Base-by-base conservation (phyloP, 352 stramenopile genomes). In the Globisporangium nunn region DNA sequence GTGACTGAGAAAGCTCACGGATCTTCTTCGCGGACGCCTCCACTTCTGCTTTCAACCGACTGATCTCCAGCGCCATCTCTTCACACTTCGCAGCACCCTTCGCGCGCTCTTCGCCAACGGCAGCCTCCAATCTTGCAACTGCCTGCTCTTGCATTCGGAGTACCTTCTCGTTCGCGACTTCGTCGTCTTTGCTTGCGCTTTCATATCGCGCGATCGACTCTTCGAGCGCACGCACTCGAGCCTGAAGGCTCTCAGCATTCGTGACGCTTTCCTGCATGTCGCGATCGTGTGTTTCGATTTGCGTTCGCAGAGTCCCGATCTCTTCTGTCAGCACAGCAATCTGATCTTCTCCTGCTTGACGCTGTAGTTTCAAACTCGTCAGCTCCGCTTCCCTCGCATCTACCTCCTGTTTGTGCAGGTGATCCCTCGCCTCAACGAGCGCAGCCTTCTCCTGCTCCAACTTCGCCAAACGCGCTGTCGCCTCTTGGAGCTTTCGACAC, bases 301-400 rank as follows among this genome's bases (percentile, higher is more conserved):
- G 58, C 17, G 37, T 46, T 49, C 73, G 64, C 35, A 68, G 55
- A 15, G 62, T 62, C 2, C 58, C 54, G 8, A 67, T 61, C 53
- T 78, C 62, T 2, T 54, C 53, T 45, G 74, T 63, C 14, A 69
- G 71, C 30, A 37, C 47, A 37, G 57, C 53, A 11, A 71, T 46
- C 37, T 63, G 56, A 17, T 56, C 54, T 39, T 71, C 57, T 18
- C 54, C 61, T 35, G 63, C 52, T 30, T 65, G 47, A 29, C 60
- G 56, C 31, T 75, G 58, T 17, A 70, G 33, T 23, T 62, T 72
- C 17, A 66, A 59, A 15, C 52, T 53, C 53, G 53, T 50, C 4
- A 57, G 23, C 37, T 63, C 57, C 3, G 57, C 50, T 1, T 58
- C 57, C 43, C 39, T n/a, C 0, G 28, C 43, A 35, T 37, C 33